Conservation (phyloP, 2,329 filamentous ascomycete species). For the Sporothrix variecibatus region DNA sequence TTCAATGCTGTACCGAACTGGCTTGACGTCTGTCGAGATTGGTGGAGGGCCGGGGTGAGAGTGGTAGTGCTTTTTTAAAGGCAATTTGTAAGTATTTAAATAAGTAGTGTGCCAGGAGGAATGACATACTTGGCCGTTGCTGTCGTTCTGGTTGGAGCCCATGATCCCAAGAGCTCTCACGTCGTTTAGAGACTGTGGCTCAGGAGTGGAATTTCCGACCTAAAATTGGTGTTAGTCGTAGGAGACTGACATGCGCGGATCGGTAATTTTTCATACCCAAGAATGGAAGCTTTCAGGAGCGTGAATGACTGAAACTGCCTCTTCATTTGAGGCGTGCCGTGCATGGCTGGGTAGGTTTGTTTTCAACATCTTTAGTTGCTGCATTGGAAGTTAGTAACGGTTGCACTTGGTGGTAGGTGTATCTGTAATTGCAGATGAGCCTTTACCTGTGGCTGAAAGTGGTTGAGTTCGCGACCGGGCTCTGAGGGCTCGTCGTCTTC, state of each 20-base stretch:
- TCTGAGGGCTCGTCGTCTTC: constrained; percentile 64
- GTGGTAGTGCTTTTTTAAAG: neutral
- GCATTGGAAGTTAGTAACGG: neutral
- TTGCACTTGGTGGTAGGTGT: too few relatives aligned
- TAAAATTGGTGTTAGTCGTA: neutral
- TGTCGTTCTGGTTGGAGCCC: constrained; percentile 41
- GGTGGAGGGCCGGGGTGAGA: constrained; percentile 60
- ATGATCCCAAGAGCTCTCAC: constrained; percentile 39
- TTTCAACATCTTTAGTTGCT: constrained; percentile 53
- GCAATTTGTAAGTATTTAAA: neutral
- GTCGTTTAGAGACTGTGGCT: constrained; percentile 16
- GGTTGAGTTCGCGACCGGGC: neutral
- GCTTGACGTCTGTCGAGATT: constrained; percentile 73
- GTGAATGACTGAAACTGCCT: constrained; percentile 88
- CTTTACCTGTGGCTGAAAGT: constrained; percentile 42
- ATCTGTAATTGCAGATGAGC: too few relatives aligned
- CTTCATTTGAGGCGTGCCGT: constrained; percentile 66
- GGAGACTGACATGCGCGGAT: neutral
- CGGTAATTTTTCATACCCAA: constrained; percentile 60
- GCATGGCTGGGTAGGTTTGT: constrained; percentile 61
- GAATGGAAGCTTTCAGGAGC: constrained; percentile 78
- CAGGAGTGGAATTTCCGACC: constrained; percentile 21
- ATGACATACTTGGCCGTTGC: constrained; percentile 41
- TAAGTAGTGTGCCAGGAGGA: neutral
- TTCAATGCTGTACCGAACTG: constrained; percentile 65